These are phyloP conservation scores for Ceratocystis albifundus DNA, from an alignment of 2,329 filamentous ascomycete genomes.

Conservation along the genomic window DNA sequence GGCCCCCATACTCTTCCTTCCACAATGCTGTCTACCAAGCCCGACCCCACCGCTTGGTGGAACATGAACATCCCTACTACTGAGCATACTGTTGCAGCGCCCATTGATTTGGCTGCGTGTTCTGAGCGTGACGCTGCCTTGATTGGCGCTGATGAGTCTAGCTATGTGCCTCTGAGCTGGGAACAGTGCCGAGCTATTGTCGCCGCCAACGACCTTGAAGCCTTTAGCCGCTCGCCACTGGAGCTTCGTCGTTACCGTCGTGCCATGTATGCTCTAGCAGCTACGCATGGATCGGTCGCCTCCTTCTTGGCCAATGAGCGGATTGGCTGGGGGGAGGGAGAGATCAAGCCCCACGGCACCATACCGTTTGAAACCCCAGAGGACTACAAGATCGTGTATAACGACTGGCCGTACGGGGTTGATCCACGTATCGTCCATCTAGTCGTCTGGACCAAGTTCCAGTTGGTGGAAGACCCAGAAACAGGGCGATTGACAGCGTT, in stretches of 20 bases:
- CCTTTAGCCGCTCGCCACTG: constrained; percentile 65
- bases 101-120: constrained; percentile 53
- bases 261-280: constrained; percentile 53
- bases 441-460: constrained; percentile 88
- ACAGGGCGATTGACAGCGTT: constrained; percentile 56
- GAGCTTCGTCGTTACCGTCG: constrained; percentile 67
- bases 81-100: constrained; percentile 55
- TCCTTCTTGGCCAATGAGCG: constrained; percentile 61
- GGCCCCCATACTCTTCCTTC: background rate
- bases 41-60: constrained; percentile 53
- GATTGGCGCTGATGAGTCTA: constrained; percentile 56
- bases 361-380: constrained; percentile 28
- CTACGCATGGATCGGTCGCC: constrained; percentile 64
- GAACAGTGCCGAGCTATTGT: constrained; percentile 53
- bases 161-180: constrained; percentile 58
- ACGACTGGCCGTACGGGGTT: constrained; percentile 92
- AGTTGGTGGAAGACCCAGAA: constrained; percentile 54
- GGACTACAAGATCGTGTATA: constrained; percentile 65
- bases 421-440: constrained; percentile 68
- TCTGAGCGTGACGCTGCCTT: constrained; percentile 57
- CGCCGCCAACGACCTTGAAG: constrained; percentile 54
- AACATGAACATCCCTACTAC: constrained; percentile 61
- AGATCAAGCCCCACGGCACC: background rate
- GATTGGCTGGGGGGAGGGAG: constrained; percentile 48
- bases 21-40: background rate